A percentile compares a stretch with the other conserved stretches of the same genome.
Conservation (phyloP, 2,329 filamentous ascomycete genomes). For the Hypoxylon sp. region DNA sequence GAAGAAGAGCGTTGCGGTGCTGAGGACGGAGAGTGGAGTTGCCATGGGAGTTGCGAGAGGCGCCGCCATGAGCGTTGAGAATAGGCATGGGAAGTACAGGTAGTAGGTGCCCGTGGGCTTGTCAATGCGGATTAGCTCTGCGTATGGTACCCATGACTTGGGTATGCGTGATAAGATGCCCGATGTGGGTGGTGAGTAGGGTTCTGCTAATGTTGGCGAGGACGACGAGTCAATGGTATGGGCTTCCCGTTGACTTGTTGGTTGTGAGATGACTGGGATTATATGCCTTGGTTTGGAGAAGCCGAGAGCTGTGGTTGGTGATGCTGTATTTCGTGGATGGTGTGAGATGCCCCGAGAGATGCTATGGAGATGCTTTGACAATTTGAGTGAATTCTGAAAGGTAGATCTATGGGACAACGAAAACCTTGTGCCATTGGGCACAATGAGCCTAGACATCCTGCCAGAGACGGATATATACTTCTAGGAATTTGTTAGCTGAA, state of each 20-base stretch:
- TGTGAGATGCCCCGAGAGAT: conserved; percentile 27
- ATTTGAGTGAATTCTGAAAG: conserved; percentile 6
- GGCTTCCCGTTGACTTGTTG: conserved; percentile 33
- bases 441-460: conserved; percentile 31
- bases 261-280: conserved; percentile 28
- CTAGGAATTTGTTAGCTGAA: conserved; percentile 25
- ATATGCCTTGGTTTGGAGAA: conserved; percentile 44
- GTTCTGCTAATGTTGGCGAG: conserved; percentile 45
- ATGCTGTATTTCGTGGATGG: conserved; percentile 5
- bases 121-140: conserved; percentile 84
- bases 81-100: conserved; percentile 87
- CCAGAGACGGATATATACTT: not conserved
- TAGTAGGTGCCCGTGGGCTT: conserved; percentile 88
- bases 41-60: conserved; percentile 75
- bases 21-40: conserved; percentile 71
- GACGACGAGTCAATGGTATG: conserved; percentile 49
- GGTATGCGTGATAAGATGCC: conserved; percentile 81
- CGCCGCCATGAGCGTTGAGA: conserved; percentile 85
- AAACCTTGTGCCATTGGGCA: conserved; percentile 16
- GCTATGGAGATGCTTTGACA: conserved; percentile 30
- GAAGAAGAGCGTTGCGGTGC: conserved; percentile 79
- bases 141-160: conserved; percentile 80
- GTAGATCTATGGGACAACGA: not conserved
- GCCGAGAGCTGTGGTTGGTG: conserved; percentile 39
- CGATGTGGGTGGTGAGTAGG: conserved; percentile 78